phyloP scores from a whole-genome alignment of 1,284 basidiomycete species.

The Marasmius fiardii region DNA sequence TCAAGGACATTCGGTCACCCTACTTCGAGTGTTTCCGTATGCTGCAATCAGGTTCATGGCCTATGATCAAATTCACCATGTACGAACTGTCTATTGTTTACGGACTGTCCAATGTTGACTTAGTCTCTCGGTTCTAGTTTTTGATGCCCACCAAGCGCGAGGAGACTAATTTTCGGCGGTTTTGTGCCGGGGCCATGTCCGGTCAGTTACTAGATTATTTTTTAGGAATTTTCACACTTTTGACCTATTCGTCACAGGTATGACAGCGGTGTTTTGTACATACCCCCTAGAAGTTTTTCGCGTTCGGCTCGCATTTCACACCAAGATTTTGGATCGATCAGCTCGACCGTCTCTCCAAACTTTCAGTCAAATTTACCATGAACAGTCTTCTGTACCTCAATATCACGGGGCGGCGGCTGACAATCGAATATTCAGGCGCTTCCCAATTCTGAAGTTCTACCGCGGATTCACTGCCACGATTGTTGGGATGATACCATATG shows the following conservation, averaged over 20 bases:
- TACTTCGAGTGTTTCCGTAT: constrained; percentile 88
- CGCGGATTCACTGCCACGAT: constrained; percentile 94
- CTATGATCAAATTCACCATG: constrained; percentile 85
- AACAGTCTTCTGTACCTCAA: constrained; percentile 40
- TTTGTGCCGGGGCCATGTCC: constrained; percentile 85
- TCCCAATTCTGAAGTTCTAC: constrained; percentile 88
- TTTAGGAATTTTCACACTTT: constrained; percentile 1
- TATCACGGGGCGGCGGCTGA: constrained; percentile 14
- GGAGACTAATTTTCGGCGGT: constrained; percentile 83
- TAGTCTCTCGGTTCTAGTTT: constrained; percentile 33
- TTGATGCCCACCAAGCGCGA: constrained; percentile 83
- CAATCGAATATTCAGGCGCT: constrained; percentile 42
- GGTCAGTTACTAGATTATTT: constrained; percentile 44
- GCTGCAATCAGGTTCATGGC: constrained; percentile 98
- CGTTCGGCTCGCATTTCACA: constrained; percentile 93
- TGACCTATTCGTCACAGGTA: constrained; percentile 47
- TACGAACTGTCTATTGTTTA: constrained; percentile 31
- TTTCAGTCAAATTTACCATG: constrained; percentile 68
- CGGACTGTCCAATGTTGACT: neutral
- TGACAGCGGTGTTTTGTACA: constrained; percentile 86
- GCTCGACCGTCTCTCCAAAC: constrained; percentile 63
- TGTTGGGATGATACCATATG: constrained; percentile 93
- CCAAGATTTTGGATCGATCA: constrained; percentile 37
- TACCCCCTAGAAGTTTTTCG: constrained; percentile 96
- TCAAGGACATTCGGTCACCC: constrained; percentile 94